These are phyloP conservation scores for Xenoacremonium recifei DNA, from an alignment of 2,329 filamentous ascomycete genomes.

Conservation along the genomic window DNA sequence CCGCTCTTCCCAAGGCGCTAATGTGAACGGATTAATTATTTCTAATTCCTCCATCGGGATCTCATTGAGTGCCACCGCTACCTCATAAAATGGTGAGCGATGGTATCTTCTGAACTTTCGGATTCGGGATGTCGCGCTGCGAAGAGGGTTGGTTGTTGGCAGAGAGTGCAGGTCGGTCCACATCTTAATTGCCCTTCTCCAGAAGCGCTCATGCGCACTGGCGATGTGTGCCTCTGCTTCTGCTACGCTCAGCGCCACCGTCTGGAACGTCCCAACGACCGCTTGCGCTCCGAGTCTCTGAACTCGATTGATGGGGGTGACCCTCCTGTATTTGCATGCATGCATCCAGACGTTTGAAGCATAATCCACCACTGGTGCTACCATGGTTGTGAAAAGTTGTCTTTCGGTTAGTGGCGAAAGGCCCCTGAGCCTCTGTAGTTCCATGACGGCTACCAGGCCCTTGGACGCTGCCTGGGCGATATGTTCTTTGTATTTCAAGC, in stretches of 20 bases:
- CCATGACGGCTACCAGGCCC: conserved; percentile 20
- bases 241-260: conserved; percentile 15
- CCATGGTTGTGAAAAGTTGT: conserved; percentile 21
- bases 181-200: conserved; percentile 12
- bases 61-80: conserved; percentile 1
- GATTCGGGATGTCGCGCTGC: conserved; percentile 4
- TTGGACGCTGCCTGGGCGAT: conserved; percentile 20
- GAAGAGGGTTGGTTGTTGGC: conserved; percentile 7
- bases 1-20: conserved; percentile 7
- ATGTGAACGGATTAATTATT: conserved; percentile 11
- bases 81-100: conserved; percentile 6
- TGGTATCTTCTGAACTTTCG: conserved; percentile 8
- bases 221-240: conserved; percentile 19
- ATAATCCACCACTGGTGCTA: conserved; percentile 23
- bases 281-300: conserved; percentile 13
- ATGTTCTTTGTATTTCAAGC: conserved; percentile 24
- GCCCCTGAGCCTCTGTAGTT: conserved; percentile 15
- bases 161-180: conserved; percentile 8
- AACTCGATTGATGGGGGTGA: conserved; percentile 7
- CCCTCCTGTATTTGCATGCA: conserved; percentile 13
- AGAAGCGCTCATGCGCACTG: conserved; percentile 13
- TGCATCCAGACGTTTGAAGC: conserved; percentile 25
- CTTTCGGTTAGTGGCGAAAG: conserved; percentile 19
- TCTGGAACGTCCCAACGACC: conserved; percentile 15
- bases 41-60: conserved; percentile 6